Evolutionary conservation across 352 stramenopile species (phyloP), one percentile per base, ranked within the genome.

Genomic region (Phytophthora cactorum): DNA sequence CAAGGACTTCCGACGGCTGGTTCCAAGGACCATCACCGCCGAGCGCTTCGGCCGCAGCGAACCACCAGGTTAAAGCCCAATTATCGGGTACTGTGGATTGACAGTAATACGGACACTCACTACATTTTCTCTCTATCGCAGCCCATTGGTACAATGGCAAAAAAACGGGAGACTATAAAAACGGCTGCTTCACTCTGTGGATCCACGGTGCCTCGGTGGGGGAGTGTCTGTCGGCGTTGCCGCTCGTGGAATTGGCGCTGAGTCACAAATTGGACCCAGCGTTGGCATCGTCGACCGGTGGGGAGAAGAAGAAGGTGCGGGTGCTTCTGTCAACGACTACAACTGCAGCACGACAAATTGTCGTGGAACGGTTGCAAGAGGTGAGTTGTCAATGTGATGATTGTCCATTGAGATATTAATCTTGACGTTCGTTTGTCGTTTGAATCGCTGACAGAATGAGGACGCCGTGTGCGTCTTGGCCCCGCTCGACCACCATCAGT

Each of bases 311-410:
- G 38, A 66, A 66, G 32, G 55, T 77, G 32, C 75, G 81, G 3
- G 82, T 93, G 32, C 54, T 93, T 45, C 15, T 93, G 29, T 86
- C 86, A 4, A 93, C 86, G n/a, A 89, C 86, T 22, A 93, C 86
- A 15, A 72, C 82, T 17, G 70, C 80, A 43, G 86, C 86, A 12
- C 80, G 83, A 5, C 43, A 79, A 55, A 66, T 93, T 34, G 22
- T 70, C n/a, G 67, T 63, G 7, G 28, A 71, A 17, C 46, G 60
- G 28, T 56, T 78, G 5, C 60, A 72, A 58, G 44, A 59, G 49
- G 69, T 76, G 44, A 7, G 12, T 45, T 50, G n/a, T 27, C 10
- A 29, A 0, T 56, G 29, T 10, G 7, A 11, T 17, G 12, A 22
- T 46, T 41, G 17, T 43, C 1, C 1, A 14, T 50, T 12, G 3